Evolutionary conservation across 768 basidiomycete genomes (phyloP).

Genomic region (Macrocybe gigantea): DNA sequence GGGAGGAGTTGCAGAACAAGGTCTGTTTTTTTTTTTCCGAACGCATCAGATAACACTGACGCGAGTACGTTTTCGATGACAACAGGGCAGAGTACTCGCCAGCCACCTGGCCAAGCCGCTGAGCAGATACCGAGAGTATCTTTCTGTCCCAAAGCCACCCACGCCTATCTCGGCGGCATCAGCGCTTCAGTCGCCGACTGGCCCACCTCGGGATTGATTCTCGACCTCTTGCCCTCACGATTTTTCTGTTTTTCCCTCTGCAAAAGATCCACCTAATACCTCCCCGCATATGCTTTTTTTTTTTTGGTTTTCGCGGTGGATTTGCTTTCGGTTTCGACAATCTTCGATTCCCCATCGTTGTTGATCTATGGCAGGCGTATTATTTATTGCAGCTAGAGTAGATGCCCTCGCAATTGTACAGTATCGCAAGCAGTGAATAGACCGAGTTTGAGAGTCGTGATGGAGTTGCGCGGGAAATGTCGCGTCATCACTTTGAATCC

Average conservation of each 20-base stretch:
- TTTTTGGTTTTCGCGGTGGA: background rate
- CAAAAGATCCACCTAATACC: background rate
- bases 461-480: constrained; percentile 13
- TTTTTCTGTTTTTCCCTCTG: background rate
- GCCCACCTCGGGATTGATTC: constrained; percentile 19
- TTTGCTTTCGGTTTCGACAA: background rate
- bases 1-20: constrained; percentile 61
- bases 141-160: constrained; percentile 22
- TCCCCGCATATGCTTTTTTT: background rate
- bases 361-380: too few species aligned
- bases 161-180: constrained; percentile 18
- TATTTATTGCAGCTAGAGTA: too few species aligned
- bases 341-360: too few species aligned
- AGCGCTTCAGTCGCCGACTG: constrained; percentile 17
- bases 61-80: too few species aligned
- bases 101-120: constrained; percentile 39
- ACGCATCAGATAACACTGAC: background rate
- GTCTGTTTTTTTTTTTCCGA: constrained; percentile 27
- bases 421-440: too few species aligned
- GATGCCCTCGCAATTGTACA: too few species aligned
- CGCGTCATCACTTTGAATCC: constrained; percentile 9
- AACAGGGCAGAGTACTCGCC: constrained; percentile 37
- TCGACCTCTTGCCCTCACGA: background rate
- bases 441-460: background rate
- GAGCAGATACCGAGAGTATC: constrained; percentile 32